Percentiles rank a stretch among this genome's conserved stretches.
Conservation (phyloP, 805 yeast genomes). For the Candida stauntonica region DNA sequence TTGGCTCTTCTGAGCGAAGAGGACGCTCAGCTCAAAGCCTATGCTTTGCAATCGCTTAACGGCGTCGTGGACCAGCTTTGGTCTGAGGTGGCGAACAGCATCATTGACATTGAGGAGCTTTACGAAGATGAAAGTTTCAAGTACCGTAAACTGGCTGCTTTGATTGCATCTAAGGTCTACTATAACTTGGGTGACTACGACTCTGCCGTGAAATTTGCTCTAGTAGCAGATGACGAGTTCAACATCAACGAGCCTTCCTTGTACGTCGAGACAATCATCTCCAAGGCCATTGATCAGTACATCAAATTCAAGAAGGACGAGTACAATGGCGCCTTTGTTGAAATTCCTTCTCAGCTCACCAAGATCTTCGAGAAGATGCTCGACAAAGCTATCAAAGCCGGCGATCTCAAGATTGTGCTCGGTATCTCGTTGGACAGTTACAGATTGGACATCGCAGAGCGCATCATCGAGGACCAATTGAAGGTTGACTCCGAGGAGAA, state of each 20-base stretch:
- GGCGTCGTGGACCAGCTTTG: slow-evolving; percentile 84
- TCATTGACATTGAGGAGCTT: slow-evolving; percentile 83
- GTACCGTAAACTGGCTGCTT: slow-evolving; percentile 79
- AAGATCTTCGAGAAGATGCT: slow-evolving; percentile 84
- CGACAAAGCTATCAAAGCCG: slow-evolving; percentile 63
- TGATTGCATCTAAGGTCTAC: slow-evolving; percentile 84
- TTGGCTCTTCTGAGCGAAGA: slow-evolving; percentile 84
- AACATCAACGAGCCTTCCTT: slow-evolving; percentile 74
- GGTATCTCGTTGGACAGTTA: slow-evolving; percentile 90
- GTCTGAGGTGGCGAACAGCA: slow-evolving; percentile 94
- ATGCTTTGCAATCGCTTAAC: slow-evolving; percentile 81
- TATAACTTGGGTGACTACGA: slow-evolving; percentile 94
- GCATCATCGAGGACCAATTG: slow-evolving; percentile 42
- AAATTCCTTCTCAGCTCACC: slow-evolving; percentile 58
- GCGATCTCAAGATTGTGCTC: slow-evolving; percentile 75
- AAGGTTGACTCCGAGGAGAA: slow-evolving; percentile 44
- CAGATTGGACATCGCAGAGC: slow-evolving; percentile 74
- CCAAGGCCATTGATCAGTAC: slow-evolving; percentile 86
- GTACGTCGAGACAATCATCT: slow-evolving; percentile 88
- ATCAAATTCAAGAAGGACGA: slow-evolving; percentile 55
- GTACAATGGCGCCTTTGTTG: slow-evolving; percentile 34
- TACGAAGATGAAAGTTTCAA: slow-evolving; percentile 81
- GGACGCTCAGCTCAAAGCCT: slow-evolving; percentile 70
- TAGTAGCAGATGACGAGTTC: slow-evolving; percentile 78
- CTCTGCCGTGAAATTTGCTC: slow-evolving; percentile 82